These are phyloP conservation scores for Chamaecyparis obtusa DNA, from an alignment of 75 land plant genomes.

Conservation along the genomic window DNA sequence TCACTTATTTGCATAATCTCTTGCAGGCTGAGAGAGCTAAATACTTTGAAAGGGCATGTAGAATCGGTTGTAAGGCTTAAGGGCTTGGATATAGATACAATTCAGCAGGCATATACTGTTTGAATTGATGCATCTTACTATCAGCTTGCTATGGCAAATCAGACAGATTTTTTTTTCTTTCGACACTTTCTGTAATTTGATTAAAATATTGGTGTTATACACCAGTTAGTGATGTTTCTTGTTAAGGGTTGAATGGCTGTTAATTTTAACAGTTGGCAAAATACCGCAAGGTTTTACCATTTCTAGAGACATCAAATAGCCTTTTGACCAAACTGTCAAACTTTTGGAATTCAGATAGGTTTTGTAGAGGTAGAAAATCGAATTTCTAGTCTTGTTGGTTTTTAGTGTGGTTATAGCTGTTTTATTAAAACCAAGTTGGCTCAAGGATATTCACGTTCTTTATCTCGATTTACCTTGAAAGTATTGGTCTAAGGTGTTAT, in stretches of 20 bases:
- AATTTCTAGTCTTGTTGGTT: neutral
- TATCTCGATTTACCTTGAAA: neutral
- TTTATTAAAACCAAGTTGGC: too few relatives aligned
- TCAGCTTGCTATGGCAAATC: neutral
- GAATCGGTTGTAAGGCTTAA: slow-evolving; percentile 64
- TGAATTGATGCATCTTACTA: slow-evolving; percentile 13
- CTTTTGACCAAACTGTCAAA: neutral
- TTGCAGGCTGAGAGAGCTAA: slow-evolving; percentile 55
- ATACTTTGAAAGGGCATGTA: slow-evolving; percentile 62
- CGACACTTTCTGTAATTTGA: neutral
- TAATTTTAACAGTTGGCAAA: neutral
- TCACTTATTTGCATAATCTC: neutral
- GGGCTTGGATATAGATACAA: slow-evolving; percentile 66
- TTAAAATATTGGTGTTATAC: neutral
- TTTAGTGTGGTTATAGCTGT: neutral
- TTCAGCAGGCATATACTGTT: slow-evolving; percentile 70
- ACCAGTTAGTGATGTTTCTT: neutral
- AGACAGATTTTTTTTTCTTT: neutral
- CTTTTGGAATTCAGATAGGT: neutral
- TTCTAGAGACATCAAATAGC: neutral
- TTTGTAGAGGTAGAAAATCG: neutral
- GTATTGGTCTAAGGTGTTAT: neutral
- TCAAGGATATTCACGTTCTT: neutral
- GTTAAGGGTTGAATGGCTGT: neutral
- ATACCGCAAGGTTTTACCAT: neutral